phyloP scores from a whole-genome alignment of 176 grass and related monocot species.

The Typha latifolia region DNA sequence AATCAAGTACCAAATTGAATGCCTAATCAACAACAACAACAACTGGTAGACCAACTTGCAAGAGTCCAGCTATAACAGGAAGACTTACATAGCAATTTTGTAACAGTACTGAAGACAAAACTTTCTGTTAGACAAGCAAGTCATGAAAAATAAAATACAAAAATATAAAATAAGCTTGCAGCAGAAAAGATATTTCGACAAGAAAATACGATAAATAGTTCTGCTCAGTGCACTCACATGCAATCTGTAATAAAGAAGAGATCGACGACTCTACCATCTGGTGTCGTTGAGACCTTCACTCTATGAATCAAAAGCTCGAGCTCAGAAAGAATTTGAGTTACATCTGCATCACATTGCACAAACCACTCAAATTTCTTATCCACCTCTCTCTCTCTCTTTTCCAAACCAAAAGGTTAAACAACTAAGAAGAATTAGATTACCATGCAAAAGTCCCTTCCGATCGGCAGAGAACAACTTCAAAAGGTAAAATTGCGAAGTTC shows the following conservation, averaged over 20 bases:
- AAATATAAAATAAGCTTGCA: not conserved
- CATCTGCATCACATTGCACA: conserved; percentile 39
- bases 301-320: conserved; percentile 84
- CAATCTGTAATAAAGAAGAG: conserved; percentile 91
- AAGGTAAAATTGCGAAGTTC: conserved; percentile 49
- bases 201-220: not conserved
- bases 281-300: conserved; percentile 87
- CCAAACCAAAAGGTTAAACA: not conserved
- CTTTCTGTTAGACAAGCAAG: too few species aligned
- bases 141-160: not conserved
- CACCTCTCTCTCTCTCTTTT: not conserved
- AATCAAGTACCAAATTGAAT: too few species aligned
- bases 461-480: conserved; percentile 70
- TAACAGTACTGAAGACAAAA: too few species aligned
- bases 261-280: conserved; percentile 60
- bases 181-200: not conserved
- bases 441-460: conserved; percentile 76
- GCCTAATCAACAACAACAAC: too few species aligned
- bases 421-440: conserved; percentile 22
- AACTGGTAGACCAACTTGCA: too few species aligned
- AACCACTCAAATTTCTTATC: conserved; percentile 1
- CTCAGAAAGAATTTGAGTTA: conserved; percentile 55
- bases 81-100: too few species aligned
- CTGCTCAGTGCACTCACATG: conserved; percentile 40
- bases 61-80: too few species aligned